These are phyloP conservation scores for Ceratobasidium sp. DNA, from an alignment of 1,284 basidiomycete genomes.

Conservation along the genomic window DNA sequence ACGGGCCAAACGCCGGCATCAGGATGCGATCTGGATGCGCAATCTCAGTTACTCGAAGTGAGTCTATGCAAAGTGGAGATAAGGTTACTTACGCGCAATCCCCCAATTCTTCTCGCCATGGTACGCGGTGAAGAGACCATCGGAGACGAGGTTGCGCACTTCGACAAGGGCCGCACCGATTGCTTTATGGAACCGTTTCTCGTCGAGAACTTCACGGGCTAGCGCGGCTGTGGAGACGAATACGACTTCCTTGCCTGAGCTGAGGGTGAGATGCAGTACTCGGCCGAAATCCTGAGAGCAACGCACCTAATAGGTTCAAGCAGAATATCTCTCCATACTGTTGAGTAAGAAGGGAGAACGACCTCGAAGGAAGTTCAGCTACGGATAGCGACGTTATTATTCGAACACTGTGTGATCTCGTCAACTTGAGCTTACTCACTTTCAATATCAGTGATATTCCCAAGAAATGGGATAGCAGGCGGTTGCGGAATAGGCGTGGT, in stretches of 20 bases:
- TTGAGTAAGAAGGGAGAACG: conserved; percentile 61
- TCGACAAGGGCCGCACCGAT: conserved; percentile 58
- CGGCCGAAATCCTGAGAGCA: neutral
- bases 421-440: too few species aligned
- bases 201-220: conserved; percentile 63
- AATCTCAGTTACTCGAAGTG: too few species aligned
- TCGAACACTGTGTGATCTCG: conserved; percentile 55
- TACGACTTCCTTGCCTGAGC: conserved; percentile 55
- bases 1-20: conserved; percentile 67
- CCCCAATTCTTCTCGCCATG: conserved; percentile 66
- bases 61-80: too few species aligned
- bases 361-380: conserved; percentile 55
- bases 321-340: conserved; percentile 66
- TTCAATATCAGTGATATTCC: too few species aligned
- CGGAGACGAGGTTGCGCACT: conserved; percentile 62
- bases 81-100: conserved; percentile 60
- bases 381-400: too few species aligned
- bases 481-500: conserved; percentile 60
- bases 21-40: conserved; percentile 69
- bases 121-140: conserved; percentile 63
- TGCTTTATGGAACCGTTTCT: conserved; percentile 63
- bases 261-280: neutral
- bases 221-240: conserved; percentile 61
- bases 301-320: conserved; percentile 60
- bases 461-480: conserved; percentile 63